Base-by-base conservation (phyloP, 2,329 filamentous ascomycete species). In the Fonsecaea erecta region DNA sequence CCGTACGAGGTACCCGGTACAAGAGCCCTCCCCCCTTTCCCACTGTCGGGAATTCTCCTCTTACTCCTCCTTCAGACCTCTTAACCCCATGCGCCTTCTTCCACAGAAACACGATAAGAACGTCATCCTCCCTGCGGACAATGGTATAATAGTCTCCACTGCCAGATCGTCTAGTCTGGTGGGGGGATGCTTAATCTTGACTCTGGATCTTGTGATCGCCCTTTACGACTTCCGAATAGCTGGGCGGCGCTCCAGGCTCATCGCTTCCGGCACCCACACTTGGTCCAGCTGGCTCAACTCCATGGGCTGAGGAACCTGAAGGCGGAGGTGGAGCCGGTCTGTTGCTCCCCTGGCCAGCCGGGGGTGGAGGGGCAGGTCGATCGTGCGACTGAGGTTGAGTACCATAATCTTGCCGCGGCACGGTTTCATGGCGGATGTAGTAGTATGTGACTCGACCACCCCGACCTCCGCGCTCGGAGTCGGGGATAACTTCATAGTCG, bases 161-260 rank as follows among this genome's bases (percentile, higher is more conserved):
- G 3, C 14, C 52, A 32, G 30, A 32, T 21, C 26, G 26, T 34
- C 1, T 30, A 34, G 12, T 12, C 52, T 18, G n/a, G 12, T 28
- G 8, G 16, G 14, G 5, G 16, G 12, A 4, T 30, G 18, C 21
- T 65, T 82, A 88, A 66, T 88, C 84, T 63, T 84, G 82, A 18
- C 78, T 84, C 83, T 98, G 95, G 57, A 97, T 84, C 85, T 98
- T 98, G 79, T 97, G 81, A 75, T 98, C 94, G 0, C 92, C 93
- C 73, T 89, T 89, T 65, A 97, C 89, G 54, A 92, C 94, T 79
- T 97, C 92, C 16, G 91, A 90, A 77, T 98, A 98, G 14, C 90
- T 92, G 3, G 95, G 94, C 48, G 94, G 93, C 40, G 80, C 77
- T 34, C 78, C 77, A 70, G 77, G 79, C 75, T 79, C 75, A 46